Evolutionary conservation across 2,329 filamentous ascomycete genomes (phyloP).

Genomic region (Fusarium hostae): DNA sequence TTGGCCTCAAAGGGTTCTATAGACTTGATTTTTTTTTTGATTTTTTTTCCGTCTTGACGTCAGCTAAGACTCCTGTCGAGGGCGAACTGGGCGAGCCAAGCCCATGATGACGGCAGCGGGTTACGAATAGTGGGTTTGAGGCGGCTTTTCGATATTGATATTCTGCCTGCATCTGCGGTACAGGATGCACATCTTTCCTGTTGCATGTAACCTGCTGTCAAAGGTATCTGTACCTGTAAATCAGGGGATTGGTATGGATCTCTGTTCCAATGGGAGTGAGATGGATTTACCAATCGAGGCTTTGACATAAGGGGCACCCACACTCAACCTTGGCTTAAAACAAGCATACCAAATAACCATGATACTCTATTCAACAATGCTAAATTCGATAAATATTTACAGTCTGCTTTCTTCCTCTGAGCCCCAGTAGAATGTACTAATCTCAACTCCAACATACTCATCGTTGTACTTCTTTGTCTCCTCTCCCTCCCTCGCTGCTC

Average conservation of each 20-base stretch:
- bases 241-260: conserved; percentile 16
- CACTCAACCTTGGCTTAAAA: conserved; percentile 1
- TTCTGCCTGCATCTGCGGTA: neutral
- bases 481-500: conserved; percentile 58
- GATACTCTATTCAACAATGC: neutral
- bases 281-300: conserved; percentile 4
- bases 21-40: neutral
- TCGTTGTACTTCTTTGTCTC: conserved; percentile 60
- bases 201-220: neutral
- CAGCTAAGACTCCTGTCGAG: conserved; percentile 13
- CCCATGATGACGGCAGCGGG: conserved; percentile 38
- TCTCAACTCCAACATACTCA: conserved; percentile 59
- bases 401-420: conserved; percentile 38
- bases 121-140: conserved; percentile 27
- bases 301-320: conserved; percentile 3
- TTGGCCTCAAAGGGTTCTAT: neutral
- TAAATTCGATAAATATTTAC: neutral
- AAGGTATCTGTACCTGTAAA: conserved; percentile 23
- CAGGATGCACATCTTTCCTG: neutral
- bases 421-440: conserved; percentile 68
- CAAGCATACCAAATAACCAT: conserved; percentile 22
- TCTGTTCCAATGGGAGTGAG: conserved; percentile 14
- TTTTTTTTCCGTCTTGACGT: conserved; percentile 26
- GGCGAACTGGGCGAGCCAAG: conserved; percentile 22
- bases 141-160: neutral